Base-by-base conservation (phyloP, 495 filamentous ascomycete species). In the Aspergillus bertholletiae region DNA sequence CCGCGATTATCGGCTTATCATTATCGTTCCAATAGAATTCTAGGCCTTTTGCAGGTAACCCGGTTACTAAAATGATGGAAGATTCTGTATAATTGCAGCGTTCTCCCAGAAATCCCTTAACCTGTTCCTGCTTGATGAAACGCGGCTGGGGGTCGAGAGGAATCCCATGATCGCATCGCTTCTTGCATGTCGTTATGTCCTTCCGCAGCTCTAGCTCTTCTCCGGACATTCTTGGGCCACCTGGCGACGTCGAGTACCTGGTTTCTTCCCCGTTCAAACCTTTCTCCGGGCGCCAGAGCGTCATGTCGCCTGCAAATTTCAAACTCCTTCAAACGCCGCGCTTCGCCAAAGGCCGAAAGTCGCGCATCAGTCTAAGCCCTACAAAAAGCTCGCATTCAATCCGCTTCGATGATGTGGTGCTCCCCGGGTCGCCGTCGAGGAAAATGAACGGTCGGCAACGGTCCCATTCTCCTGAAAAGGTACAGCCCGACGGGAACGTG, bases 201-300 rank as follows among this genome's bases (percentile, higher is more conserved):
- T 69, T 68, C 57, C 68, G 67, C 63, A 74, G 67, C 54, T 51
- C 66, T 39, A 74, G 64, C 63, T 76, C 75, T 60, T 78, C 74
- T 37, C 73, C 75, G 40, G 75, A 78, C 68, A 64, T 74, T 54
- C 69, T 78, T 52, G 73, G 71, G 32, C 74, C 75, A 34, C 66
- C 74, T 57, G 75, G 73, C 49, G 75, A 78, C 56, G 68, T 62
- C 43, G 68, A 76, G 2, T 78, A 75, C 53, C 56, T 78, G 27
- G 69, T 78, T 32, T 76, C 75, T 20, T 78, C 75, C 21, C 75
- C 75, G 0, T 65, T 69, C 17, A 74, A 70, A 46, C 71, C 73
- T 1, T 75, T 75, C 26, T 7, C 53, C 7, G 73, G 75, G 34
- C 75, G 73, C 35, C 73, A 76, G 54, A 74, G 72, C 63, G 68